phyloP scores from a whole-genome alignment of 768 basidiomycete species.

The Rubroboletus satanas region DNA sequence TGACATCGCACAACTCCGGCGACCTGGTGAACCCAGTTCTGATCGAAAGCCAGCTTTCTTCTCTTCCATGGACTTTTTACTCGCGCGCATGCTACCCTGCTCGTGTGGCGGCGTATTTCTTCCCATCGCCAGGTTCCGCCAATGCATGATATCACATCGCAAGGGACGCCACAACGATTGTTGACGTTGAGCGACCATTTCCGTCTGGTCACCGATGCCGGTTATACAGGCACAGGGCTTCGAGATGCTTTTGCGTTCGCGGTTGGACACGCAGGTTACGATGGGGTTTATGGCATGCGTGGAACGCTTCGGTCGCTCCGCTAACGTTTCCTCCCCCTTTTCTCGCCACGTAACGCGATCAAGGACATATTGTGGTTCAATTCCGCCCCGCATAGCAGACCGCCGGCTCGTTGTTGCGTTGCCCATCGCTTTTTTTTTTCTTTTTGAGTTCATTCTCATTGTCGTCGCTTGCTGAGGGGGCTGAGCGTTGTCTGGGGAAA shows the following conservation, averaged over 20 bases:
- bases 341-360: conserved; percentile 6
- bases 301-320: neutral
- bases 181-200: neutral
- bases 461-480: conserved; percentile 3
- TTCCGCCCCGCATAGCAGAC: neutral
- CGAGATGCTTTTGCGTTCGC: conserved; percentile 1
- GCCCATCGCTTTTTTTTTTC: neutral
- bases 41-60: neutral
- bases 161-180: conserved; percentile 16
- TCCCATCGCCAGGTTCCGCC: conserved; percentile 10
- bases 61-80: conserved; percentile 8
- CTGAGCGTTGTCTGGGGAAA: neutral
- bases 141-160: neutral
- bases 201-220: neutral
- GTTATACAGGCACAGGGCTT: conserved; percentile 1
- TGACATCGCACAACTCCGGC: neutral
- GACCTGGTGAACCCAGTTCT: neutral
- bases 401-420: conserved; percentile 3
- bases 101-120: conserved; percentile 2
- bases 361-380: neutral
- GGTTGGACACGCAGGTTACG: conserved; percentile 1
- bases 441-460: neutral
- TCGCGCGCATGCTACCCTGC: conserved; percentile 16
- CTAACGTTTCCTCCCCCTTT: neutral
- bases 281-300: conserved; percentile 13